Evolutionary conservation across 257 asterid species (phyloP).

Genomic region (Capsicum pubescens): DNA sequence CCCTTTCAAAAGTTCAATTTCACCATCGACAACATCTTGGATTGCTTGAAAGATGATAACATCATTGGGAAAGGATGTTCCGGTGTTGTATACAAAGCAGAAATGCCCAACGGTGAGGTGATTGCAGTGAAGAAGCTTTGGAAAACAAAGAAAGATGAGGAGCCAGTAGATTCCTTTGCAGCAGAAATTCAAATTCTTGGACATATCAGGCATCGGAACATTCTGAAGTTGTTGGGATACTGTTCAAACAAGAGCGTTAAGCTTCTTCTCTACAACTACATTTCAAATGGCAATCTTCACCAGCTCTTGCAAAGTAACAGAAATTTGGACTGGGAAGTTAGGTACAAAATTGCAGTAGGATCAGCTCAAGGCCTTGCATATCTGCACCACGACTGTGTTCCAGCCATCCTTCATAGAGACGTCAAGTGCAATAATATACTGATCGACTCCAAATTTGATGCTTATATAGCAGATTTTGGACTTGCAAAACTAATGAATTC

Average conservation of each 20-base stretch:
- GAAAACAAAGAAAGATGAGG: slow-evolving; percentile 74
- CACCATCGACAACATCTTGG: slow-evolving; percentile 69
- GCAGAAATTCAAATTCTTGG: slow-evolving; percentile 96
- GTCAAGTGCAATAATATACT: slow-evolving; percentile 95
- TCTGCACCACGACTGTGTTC: slow-evolving; percentile 91
- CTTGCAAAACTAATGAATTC: slow-evolving; percentile 91
- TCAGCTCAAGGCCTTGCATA: slow-evolving; percentile 95
- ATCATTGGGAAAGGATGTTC: slow-evolving; percentile 90
- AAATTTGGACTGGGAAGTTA: slow-evolving; percentile 89
- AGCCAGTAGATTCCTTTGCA: slow-evolving; percentile 73
- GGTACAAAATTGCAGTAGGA: slow-evolving; percentile 90
- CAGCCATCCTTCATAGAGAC: slow-evolving; percentile 86
- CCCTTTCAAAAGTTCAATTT: slow-evolving; percentile 86
- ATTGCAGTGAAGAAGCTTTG: slow-evolving; percentile 93
- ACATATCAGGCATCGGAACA: slow-evolving; percentile 91
- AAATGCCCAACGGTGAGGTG: slow-evolving; percentile 76
- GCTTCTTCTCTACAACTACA: slow-evolving; percentile 84
- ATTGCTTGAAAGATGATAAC: slow-evolving; percentile 78
- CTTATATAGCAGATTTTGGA: slow-evolving; percentile 95
- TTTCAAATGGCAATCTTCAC: slow-evolving; percentile 85
- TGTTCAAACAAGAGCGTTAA: slow-evolving; percentile 81
- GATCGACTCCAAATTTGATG: slow-evolving; percentile 78
- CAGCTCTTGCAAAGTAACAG: slow-evolving; percentile 72
- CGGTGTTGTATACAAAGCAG: slow-evolving; percentile 83
- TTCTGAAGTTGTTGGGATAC: slow-evolving; percentile 82